Percentiles rank a stretch among this genome's conserved stretches.
phyloP scores from a whole-genome alignment of 2,329 filamentous ascomycete species.

The Falciphora oryzae region DNA sequence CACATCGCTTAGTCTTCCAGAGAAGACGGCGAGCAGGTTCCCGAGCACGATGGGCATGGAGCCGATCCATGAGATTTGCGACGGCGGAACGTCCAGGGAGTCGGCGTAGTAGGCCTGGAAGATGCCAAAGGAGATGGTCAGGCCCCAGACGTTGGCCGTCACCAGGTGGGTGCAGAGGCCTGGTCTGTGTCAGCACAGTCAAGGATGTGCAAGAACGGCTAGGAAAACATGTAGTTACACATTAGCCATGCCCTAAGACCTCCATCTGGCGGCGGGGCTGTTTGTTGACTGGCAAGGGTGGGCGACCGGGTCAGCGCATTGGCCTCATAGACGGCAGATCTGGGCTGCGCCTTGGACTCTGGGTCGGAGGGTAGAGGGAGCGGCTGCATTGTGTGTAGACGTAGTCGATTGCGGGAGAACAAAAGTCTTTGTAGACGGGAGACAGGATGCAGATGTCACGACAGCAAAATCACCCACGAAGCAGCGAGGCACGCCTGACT shows the following conservation, averaged over 20 bases:
- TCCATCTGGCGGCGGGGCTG: conserved; percentile 13
- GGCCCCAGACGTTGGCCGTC: conserved; percentile 16
- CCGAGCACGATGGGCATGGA: conserved; percentile 14
- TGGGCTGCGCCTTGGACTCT: no score
- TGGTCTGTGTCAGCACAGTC: background rate
- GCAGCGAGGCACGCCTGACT: no score
- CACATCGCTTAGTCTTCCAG: conserved; percentile 15
- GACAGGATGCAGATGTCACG: no score
- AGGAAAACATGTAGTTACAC: conserved; percentile 6
- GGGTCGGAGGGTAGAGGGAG: no score
- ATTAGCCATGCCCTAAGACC: conserved; percentile 13
- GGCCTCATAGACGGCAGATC: no score
- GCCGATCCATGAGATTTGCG: conserved; percentile 19
- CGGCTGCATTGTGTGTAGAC: no score
- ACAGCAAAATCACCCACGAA: no score
- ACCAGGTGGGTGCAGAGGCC: conserved; percentile 22
- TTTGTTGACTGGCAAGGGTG: conserved; percentile 3
- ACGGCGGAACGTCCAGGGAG: conserved; percentile 14
- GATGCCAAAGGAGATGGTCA: conserved; percentile 18
- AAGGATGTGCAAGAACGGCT: background rate
- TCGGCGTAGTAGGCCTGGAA: conserved; percentile 19
- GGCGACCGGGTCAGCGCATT: background rate
- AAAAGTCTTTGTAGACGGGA: no score
- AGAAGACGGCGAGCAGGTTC: conserved; percentile 13
- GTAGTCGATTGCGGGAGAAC: no score